Evolutionary conservation across 1,284 basidiomycete species (phyloP).

Genomic region (Marasmius fiardii): DNA sequence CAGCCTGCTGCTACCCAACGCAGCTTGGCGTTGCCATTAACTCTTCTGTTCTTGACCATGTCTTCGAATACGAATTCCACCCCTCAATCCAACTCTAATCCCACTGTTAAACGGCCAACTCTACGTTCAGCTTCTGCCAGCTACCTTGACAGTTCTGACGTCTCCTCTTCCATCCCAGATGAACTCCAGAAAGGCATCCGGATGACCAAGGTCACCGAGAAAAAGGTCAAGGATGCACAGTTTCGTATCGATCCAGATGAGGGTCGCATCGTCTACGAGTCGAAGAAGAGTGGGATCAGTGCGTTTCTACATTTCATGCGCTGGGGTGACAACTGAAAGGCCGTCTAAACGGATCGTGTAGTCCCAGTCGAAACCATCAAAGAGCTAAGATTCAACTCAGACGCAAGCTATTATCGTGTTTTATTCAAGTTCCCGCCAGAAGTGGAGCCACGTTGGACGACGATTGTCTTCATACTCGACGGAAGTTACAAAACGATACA

Average conservation of each 20-base stretch:
- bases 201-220: slow-evolving; percentile 89
- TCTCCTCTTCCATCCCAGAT: slow-evolving; percentile 4
- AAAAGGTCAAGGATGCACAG: slow-evolving; percentile 73
- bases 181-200: slow-evolving; percentile 8
- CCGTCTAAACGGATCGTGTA: slow-evolving; percentile 23
- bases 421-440: slow-evolving; percentile 67
- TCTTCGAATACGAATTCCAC: neutral
- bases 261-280: slow-evolving; percentile 84
- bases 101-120: neutral
- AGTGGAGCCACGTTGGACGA: slow-evolving; percentile 71
- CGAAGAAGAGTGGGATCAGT: slow-evolving; percentile 76
- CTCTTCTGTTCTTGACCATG: neutral
- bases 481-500: slow-evolving; percentile 91
- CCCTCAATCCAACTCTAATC: neutral
- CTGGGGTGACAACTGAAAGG: slow-evolving; percentile 1
- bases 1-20: no score
- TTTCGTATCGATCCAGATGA: slow-evolving; percentile 79
- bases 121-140: neutral
- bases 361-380: slow-evolving; percentile 91
- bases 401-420: slow-evolving; percentile 77
- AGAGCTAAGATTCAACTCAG: slow-evolving; percentile 80
- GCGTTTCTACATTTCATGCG: slow-evolving; percentile 28
- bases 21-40: no score
- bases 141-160: neutral
- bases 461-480: slow-evolving; percentile 73